A percentile compares a stretch with the other conserved stretches of the same genome.
Evolutionary conservation across 2,329 filamentous ascomycete genomes (phyloP).

Genomic region (Stagonosporopsis cucurbitacearum): DNA sequence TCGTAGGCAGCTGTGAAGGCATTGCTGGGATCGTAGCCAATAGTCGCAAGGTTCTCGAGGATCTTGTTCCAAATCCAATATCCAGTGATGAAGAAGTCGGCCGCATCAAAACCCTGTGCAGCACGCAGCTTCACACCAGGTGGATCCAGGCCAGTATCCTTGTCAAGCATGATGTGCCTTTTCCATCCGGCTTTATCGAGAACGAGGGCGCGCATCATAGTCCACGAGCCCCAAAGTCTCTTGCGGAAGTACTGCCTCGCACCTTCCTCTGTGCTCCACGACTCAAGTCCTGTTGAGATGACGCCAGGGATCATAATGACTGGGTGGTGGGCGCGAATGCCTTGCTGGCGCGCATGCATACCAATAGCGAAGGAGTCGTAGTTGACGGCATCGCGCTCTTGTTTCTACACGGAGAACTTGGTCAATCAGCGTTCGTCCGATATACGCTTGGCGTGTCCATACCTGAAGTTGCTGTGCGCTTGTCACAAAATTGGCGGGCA

Average conservation of each 20-base stretch:
- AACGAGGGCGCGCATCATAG: slow-evolving; percentile 95
- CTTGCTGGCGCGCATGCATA: slow-evolving; percentile 79
- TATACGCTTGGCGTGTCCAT: slow-evolving; percentile 38
- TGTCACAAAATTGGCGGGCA: slow-evolving; percentile 83
- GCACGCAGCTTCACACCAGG: slow-evolving; percentile 88
- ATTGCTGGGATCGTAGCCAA: slow-evolving; percentile 90
- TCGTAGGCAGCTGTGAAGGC: slow-evolving; percentile 78
- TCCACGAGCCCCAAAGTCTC: slow-evolving; percentile 96
- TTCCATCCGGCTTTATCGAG: slow-evolving; percentile 96
- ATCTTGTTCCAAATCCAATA: slow-evolving; percentile 99
- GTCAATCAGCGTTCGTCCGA: slow-evolving; percentile 30
- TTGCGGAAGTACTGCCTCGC: slow-evolving; percentile 94
- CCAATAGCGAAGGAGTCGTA: slow-evolving; percentile 96
- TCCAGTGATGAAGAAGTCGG: slow-evolving; percentile 86
- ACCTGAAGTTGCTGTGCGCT: slow-evolving; percentile 88
- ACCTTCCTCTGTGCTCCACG: slow-evolving; percentile 87
- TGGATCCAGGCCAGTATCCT: slow-evolving; percentile 87
- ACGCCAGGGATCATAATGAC: slow-evolving; percentile 98
- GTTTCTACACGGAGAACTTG: slow-evolving; percentile 62
- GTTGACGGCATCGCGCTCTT: slow-evolving; percentile 84
- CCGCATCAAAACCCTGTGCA: slow-evolving; percentile 95
- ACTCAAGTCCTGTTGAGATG: slow-evolving; percentile 95
- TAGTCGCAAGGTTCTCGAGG: slow-evolving; percentile 91
- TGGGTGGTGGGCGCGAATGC: slow-evolving; percentile 80
- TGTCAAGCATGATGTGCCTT: slow-evolving; percentile 95